Percentiles rank a stretch among this genome's conserved stretches.
These are phyloP conservation scores for Speleostelium caveatum DNA, from an alignment of 78 protist genomes.

Conservation along the genomic window DNA sequence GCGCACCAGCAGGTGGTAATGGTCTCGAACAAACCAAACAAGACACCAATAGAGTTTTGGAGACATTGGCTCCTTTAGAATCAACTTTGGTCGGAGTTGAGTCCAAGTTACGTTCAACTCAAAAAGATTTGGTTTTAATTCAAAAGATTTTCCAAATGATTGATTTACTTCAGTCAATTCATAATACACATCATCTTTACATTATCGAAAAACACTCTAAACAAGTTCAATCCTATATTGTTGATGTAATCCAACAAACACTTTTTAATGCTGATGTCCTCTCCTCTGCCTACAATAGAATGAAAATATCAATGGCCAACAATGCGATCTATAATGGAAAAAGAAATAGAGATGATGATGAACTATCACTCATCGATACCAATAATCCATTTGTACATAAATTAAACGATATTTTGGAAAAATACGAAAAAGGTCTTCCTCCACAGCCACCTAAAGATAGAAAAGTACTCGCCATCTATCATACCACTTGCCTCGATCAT, in stretches of 20 bases:
- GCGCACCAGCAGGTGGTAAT: neutral
- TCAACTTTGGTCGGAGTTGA: constrained; percentile 24
- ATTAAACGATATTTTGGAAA: constrained; percentile 10
- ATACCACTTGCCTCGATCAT: constrained; percentile 50
- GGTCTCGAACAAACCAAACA: neutral
- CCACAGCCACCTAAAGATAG: constrained; percentile 8
- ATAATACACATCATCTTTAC: neutral
- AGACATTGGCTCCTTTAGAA: constrained; percentile 60
- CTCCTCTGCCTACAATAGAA: constrained; percentile 13
- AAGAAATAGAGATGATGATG: constrained; percentile 5
- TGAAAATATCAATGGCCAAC: neutral
- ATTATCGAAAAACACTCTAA: constrained; percentile 57
- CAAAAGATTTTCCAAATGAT: constrained; percentile 4
- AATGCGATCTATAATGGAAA: neutral
- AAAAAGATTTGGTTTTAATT: constrained; percentile 15
- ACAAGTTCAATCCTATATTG: constrained; percentile 9
- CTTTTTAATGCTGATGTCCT: constrained; percentile 25
- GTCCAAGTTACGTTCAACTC: neutral
- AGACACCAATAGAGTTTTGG: constrained; percentile 16
- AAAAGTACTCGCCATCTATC: constrained; percentile 51
- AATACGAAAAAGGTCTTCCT: constrained; percentile 12
- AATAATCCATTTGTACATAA: constrained; percentile 23
- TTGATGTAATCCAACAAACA: constrained; percentile 49
- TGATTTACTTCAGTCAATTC: constrained; percentile 32
- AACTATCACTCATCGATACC: neutral